phyloP scores from a whole-genome alignment of 352 stramenopile genomes.

The Pythium plurisporium region DNA sequence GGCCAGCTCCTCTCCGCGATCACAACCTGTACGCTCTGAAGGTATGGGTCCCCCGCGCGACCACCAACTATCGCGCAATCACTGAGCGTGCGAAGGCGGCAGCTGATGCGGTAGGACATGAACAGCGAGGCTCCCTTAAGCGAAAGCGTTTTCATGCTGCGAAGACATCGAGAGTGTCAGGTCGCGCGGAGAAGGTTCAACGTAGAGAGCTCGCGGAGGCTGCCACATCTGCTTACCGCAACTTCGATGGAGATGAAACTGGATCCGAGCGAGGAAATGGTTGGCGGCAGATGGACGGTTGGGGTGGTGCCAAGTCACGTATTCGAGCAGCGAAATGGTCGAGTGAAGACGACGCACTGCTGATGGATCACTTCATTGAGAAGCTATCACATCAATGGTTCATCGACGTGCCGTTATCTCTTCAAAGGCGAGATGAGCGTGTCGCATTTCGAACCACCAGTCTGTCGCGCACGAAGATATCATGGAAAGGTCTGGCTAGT shows the following conservation, averaged over 20 bases:
- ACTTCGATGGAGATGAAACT: slow-evolving; percentile 7
- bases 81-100: slow-evolving; percentile 60
- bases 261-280: neutral
- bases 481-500: slow-evolving; percentile 64
- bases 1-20: slow-evolving; percentile 48
- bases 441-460: slow-evolving; percentile 60
- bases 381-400: slow-evolving; percentile 72
- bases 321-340: slow-evolving; percentile 58
- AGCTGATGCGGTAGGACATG: slow-evolving; percentile 21
- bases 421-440: slow-evolving; percentile 59
- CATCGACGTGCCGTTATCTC: slow-evolving; percentile 65
- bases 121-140: slow-evolving; percentile 21
- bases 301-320: slow-evolving; percentile 41
- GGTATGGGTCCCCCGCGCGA: slow-evolving; percentile 58
- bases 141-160: slow-evolving; percentile 41
- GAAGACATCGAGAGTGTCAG: slow-evolving; percentile 8
- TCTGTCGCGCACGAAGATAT: slow-evolving; percentile 55
- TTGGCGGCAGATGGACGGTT: slow-evolving; percentile 19
- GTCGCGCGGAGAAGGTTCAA: slow-evolving; percentile 16
- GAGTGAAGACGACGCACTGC: slow-evolving; percentile 48
- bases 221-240: slow-evolving; percentile 11
- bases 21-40: slow-evolving; percentile 67
- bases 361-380: slow-evolving; percentile 75
- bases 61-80: slow-evolving; percentile 40
- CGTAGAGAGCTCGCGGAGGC: slow-evolving; percentile 8